Evolutionary conservation across 345 rosid species (phyloP).

Genomic region (Acer negundo): DNA sequence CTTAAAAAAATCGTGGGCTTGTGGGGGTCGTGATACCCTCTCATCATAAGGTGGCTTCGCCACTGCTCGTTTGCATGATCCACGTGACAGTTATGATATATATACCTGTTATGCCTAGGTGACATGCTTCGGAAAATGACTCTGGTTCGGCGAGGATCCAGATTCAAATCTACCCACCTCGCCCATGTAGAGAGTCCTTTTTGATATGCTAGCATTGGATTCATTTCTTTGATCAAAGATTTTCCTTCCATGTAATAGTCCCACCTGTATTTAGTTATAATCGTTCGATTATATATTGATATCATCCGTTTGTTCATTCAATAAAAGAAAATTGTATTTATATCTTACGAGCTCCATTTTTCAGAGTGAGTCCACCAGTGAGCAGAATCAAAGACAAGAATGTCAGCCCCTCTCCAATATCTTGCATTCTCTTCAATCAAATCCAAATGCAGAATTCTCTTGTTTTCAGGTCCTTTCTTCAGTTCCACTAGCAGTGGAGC

Average conservation of each 20-base stretch:
- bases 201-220: constrained; percentile 70
- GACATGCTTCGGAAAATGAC: constrained; percentile 75
- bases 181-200: constrained; percentile 79
- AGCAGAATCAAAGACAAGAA: constrained; percentile 93
- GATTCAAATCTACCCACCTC: constrained; percentile 63
- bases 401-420: constrained; percentile 81
- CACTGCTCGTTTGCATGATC: too few relatives aligned
- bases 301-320: too few relatives aligned
- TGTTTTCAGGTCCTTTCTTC: constrained; percentile 51
- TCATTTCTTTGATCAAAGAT: constrained; percentile 44
- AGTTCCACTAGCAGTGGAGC: constrained; percentile 92
- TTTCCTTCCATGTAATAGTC: constrained; percentile 69
- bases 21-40: too few relatives aligned
- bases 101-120: constrained; percentile 68
- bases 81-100: not conserved
- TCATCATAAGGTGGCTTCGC: too few relatives aligned
- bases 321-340: not conserved
- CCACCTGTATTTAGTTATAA: constrained; percentile 47
- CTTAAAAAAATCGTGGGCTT: too few relatives aligned
- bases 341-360: constrained; percentile 63
- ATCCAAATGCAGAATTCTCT: constrained; percentile 82
- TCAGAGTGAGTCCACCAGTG: constrained; percentile 99
- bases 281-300: not conserved
- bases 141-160: constrained; percentile 52
- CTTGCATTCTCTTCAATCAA: constrained; percentile 87